Evolutionary conservation across 2,329 filamentous ascomycete species (phyloP).

Genomic region (Ascochyta rabiei): DNA sequence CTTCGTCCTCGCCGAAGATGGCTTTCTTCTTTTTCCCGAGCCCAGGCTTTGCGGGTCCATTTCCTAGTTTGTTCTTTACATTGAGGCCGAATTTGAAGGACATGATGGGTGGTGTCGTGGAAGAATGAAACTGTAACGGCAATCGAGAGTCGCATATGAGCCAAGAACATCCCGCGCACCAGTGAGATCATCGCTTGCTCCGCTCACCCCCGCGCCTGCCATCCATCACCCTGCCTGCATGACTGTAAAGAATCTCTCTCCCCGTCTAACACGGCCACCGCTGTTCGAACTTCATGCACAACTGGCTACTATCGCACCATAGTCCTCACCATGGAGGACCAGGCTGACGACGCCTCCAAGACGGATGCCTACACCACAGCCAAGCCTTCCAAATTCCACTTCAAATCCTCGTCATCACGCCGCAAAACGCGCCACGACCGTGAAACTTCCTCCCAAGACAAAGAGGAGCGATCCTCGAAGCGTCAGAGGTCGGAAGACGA

Average conservation of each 20-base stretch:
- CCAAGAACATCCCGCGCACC: conserved; percentile 32
- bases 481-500: conserved; percentile 22
- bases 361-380: conserved; percentile 32
- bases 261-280: not conserved
- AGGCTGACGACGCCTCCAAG: conserved; percentile 27
- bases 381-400: conserved; percentile 47
- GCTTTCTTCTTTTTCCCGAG: conserved; percentile 31
- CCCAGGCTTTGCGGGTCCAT: conserved; percentile 26
- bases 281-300: conserved; percentile 23
- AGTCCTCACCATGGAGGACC: conserved; percentile 37
- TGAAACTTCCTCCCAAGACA: conserved; percentile 13
- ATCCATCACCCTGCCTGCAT: not conserved
- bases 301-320: conserved; percentile 13
- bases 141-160: conserved; percentile 9
- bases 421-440: conserved; percentile 27
- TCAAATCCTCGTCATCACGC: conserved; percentile 42
- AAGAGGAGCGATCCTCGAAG: conserved; percentile 15
- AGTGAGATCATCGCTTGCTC: conserved; percentile 35
- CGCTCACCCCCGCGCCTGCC: conserved; percentile 29
- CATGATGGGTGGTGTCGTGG: conserved; percentile 32
- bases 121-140: not conserved
- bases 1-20: conserved; percentile 53
- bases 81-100: conserved; percentile 65
- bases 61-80: conserved; percentile 60
- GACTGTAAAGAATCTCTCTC: not conserved